Evolutionary conservation across 345 rosid genomes (phyloP), one percentile per base, ranked within the genome.

Genomic region (Erodium maritimum): DNA sequence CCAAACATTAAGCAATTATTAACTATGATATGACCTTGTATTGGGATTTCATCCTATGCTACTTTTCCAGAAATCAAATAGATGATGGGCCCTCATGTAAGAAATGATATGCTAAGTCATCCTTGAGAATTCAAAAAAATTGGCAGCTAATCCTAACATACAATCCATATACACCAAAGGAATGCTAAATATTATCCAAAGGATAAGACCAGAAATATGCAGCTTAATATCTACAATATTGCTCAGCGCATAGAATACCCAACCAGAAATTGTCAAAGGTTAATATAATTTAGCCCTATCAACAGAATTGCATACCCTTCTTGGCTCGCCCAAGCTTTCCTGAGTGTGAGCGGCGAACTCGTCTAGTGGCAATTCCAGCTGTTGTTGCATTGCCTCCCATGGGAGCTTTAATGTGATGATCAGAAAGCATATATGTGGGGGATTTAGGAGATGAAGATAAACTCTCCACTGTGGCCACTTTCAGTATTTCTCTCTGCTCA

Each of bases 391-490:
- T 90, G 14, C 85, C 86, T 11, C 82, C 72, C 23, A 77, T 73
- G 19, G 87, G 90, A 72, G 80, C 81, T 69, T 81, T 90, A 25
- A 85, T 65, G 14, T 66, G 83, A 73, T 87, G 76, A 55, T 94
- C 97, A 42, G 87, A 73, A 42, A 77, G 79, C 19, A 87, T 62
- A 22, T 79, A 65, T 37, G 80, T 67, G 0, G 87, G 91, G 37
- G 99, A 93, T 67, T 75, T 93, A 0, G 96, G 95, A 0, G 97
- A 85, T 1, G 94, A 87, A 1, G 97, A 85, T 67, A 79, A 59
- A 29, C 4, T 72, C 11, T 73, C 95, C 4, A 65, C 71, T 56
- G 82, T 79, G 0, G 99, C 97, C 68, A 80, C 11, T 75, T 94
- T 84, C 64, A 94, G 52, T 65, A 62, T 75, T 50, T 94, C 88